These are phyloP conservation scores for Penicillium decumbens DNA, from an alignment of 2,329 filamentous ascomycete species.

Conservation along the genomic window DNA sequence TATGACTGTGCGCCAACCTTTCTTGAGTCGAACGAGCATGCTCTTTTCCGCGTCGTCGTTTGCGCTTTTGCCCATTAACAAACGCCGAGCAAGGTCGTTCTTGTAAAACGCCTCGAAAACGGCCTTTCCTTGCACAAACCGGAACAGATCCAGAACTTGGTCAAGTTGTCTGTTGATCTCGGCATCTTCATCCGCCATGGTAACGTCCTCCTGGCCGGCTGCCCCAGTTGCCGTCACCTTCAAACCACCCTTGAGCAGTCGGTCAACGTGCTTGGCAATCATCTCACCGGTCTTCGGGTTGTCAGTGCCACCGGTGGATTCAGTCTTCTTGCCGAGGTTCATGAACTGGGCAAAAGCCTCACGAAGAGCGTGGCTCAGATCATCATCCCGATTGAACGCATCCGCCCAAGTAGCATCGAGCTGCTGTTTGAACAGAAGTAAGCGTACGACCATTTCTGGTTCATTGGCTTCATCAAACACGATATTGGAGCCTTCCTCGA, in stretches of 20 bases:
- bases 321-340: constrained; percentile 73
- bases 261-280: constrained; percentile 95
- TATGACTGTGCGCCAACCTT: constrained; percentile 43
- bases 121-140: constrained; percentile 95
- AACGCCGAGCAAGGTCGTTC: constrained; percentile 81
- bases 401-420: constrained; percentile 72
- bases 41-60: constrained; percentile 92
- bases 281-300: constrained; percentile 96
- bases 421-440: constrained; percentile 74
- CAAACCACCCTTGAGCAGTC: constrained; percentile 77
- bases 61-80: constrained; percentile 88
- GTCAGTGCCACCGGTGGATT: constrained; percentile 68
- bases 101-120: constrained; percentile 99
- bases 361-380: constrained; percentile 70
- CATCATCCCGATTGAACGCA: constrained; percentile 72
- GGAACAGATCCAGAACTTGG: constrained; percentile 87
- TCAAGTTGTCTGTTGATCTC: constrained; percentile 90
- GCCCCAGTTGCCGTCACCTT: constrained; percentile 59
- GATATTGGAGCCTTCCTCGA: constrained; percentile 67
- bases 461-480: constrained; percentile 74
- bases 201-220: constrained; percentile 37
- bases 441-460: constrained; percentile 77
- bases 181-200: constrained; percentile 79
- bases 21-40: constrained; percentile 88
- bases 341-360: constrained; percentile 87